phyloP scores from a whole-genome alignment of 352 stramenopile species.

The Aphanomyces euteiches region DNA sequence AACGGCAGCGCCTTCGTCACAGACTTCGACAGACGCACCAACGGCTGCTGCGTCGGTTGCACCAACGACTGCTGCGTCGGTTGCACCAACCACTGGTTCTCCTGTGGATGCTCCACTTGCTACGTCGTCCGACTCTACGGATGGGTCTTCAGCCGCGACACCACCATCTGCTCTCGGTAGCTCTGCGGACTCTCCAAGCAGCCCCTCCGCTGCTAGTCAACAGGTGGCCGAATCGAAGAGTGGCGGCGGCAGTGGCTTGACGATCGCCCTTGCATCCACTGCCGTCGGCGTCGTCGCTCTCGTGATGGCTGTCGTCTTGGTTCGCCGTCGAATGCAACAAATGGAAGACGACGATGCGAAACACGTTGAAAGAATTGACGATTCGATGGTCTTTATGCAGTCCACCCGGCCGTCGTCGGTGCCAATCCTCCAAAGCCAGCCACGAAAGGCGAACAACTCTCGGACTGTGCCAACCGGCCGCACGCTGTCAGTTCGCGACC shows the following conservation, averaged over 20 bases:
- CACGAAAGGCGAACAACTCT: not conserved
- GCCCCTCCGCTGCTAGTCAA: too few species aligned
- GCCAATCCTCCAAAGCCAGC: not conserved
- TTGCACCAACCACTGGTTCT: too few species aligned
- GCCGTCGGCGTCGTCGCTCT: not conserved
- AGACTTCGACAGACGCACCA: too few species aligned
- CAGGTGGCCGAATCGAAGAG: not conserved
- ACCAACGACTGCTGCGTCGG: too few species aligned
- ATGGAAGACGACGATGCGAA: not conserved
- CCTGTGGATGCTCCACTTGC: too few species aligned
- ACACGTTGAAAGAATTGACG: not conserved
- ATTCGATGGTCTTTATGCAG: constrained; percentile 8
- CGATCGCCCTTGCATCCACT: constrained; percentile 9
- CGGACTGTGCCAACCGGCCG: not conserved
- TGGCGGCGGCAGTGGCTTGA: not conserved
- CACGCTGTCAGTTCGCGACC: not conserved
- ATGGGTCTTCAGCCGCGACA: too few species aligned
- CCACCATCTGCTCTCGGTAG: too few species aligned
- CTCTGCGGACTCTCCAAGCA: too few species aligned
- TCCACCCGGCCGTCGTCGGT: not conserved
- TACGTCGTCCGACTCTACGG: too few species aligned
- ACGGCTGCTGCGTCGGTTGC: too few species aligned
- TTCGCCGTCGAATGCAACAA: not conserved
- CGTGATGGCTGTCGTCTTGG: constrained; percentile 9
- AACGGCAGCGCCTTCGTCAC: too few species aligned